phyloP scores from a whole-genome alignment of 1,284 basidiomycete species.

The Fistulinella cinereoalba region DNA sequence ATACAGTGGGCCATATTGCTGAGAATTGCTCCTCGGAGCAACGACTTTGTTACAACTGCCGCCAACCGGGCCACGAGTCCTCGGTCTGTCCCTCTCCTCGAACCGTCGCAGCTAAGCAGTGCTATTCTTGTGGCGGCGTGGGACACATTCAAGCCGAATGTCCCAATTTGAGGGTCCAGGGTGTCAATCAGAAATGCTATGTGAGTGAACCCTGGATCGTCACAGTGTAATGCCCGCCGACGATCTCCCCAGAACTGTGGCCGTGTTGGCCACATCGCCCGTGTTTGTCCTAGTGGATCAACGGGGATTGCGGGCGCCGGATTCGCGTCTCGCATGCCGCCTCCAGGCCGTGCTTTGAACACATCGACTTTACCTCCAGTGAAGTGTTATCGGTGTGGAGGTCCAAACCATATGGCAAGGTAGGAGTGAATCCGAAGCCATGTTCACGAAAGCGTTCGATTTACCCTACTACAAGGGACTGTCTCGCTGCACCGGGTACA shows the following conservation, averaged over 20 bases:
- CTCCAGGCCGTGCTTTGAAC: slow-evolving; percentile 69
- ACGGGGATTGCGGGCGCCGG: slow-evolving; percentile 38
- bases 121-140: slow-evolving; percentile 76
- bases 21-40: slow-evolving; percentile 85
- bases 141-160: slow-evolving; percentile 82
- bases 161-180: slow-evolving; percentile 71
- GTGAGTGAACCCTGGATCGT: slow-evolving; percentile 43
- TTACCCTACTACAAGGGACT: slow-evolving; percentile 54
- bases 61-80: slow-evolving; percentile 87
- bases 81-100: slow-evolving; percentile 83
- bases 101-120: slow-evolving; percentile 49
- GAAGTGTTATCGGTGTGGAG: slow-evolving; percentile 81
- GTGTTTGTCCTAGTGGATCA: slow-evolving; percentile 59
- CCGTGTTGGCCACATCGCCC: slow-evolving; percentile 77
- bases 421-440: slow-evolving; percentile 26
- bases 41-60: slow-evolving; percentile 90
- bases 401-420: slow-evolving; percentile 81
- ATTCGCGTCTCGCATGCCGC: slow-evolving; percentile 65
- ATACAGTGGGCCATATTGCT: slow-evolving; percentile 84
- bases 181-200: slow-evolving; percentile 77
- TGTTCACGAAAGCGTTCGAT: slow-evolving; percentile 4
- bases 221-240: slow-evolving; percentile 7
- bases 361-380: slow-evolving; percentile 75
- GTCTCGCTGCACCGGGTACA: slow-evolving; percentile 67
- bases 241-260: slow-evolving; percentile 61